Conservation (phyloP, 768 basidiomycete species). For the Dacryopinax spathularia region DNA sequence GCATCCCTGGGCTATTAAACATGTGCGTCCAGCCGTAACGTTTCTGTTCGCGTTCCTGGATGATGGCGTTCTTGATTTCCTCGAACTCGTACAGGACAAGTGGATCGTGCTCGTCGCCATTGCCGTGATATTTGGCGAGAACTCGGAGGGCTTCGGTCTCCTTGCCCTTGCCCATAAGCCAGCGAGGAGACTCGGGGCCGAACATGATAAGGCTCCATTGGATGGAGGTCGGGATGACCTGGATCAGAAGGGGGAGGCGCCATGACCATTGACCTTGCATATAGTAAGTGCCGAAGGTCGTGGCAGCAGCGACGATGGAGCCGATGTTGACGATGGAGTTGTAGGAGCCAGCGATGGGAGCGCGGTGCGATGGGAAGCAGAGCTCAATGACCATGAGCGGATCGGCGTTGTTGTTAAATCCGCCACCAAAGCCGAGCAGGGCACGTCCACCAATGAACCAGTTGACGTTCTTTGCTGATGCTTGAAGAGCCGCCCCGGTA, state of each 20-base stretch:
- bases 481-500: slow-evolving; percentile 1
- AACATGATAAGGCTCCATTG: slow-evolving; percentile 7
- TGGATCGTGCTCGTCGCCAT: slow-evolving; percentile 16
- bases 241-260: slow-evolving; percentile 10
- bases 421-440: slow-evolving; percentile 9
- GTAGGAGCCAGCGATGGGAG: slow-evolving; percentile 6
- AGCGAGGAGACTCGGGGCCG: slow-evolving; percentile 12
- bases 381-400: slow-evolving; percentile 12
- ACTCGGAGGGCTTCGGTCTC: slow-evolving; percentile 16
- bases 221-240: slow-evolving; percentile 7
- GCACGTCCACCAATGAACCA: slow-evolving; percentile 11
- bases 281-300: slow-evolving; percentile 7
- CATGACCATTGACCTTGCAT: slow-evolving; percentile 8
- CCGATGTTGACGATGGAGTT: slow-evolving; percentile 9
- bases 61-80: slow-evolving; percentile 26
- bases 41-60: slow-evolving; percentile 15
- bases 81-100: slow-evolving; percentile 26
- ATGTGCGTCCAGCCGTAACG: slow-evolving; percentile 9
- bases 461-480: not conserved
- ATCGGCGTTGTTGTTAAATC: slow-evolving; percentile 8
- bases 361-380: slow-evolving; percentile 10
- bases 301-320: slow-evolving; percentile 8
- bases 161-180: slow-evolving; percentile 14
- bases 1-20: slow-evolving; percentile 9
- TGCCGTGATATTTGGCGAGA: slow-evolving; percentile 18